Evolutionary conservation across 169 alveolate genomes (phyloP), one percentile per base, ranked within the genome.

Genomic region (Hammondia hammondi): DNA sequence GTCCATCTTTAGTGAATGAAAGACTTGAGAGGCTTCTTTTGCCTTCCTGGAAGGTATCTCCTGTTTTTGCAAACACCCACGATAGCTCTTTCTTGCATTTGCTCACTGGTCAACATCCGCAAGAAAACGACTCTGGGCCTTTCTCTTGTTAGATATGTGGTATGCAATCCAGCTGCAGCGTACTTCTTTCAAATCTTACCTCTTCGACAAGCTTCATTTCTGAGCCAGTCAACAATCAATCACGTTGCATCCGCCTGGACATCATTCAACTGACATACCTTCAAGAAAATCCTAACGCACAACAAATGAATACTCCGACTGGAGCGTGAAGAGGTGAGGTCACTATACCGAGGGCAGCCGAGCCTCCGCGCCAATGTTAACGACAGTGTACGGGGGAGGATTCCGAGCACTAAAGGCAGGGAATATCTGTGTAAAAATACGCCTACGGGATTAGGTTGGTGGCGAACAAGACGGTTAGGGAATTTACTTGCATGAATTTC

Each of bases 341-440:
- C 46, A 82, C 27, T n/a, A 14, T 82, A 82, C 90, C 70, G 43
- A 43, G 72, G 90, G 90, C 39, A 72, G 73, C 61, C 71, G 94
- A 29, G 94, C 94, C 70, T 91, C 94, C 14, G 94, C 94, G 10
- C 84, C 94, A 32, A 91, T 32, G 52, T 91, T 91, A 21, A 91
- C 85, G 5, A 91, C 94, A 2, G 94, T 91, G 57, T 91, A 91
- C 12, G 94, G 94, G 43, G 94, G 94, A 27, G 94, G 94, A 57
- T 91, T 91, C 37, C 52, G 32, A 29, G 24, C 91, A 6, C n/a
- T 7, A 37, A 91, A 81, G 21, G 90, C 90, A 19, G 94, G 91
- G 29, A 81, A 21, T 29, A 72, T 32, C 77, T 39, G 90, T 43
- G 27, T 10, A 29, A 52, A n/a, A 19, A 1, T 21, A 82, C 90